Evolutionary conservation across 73 alveolate genomes (phyloP).

Genomic region (Breviolum minutum): DNA sequence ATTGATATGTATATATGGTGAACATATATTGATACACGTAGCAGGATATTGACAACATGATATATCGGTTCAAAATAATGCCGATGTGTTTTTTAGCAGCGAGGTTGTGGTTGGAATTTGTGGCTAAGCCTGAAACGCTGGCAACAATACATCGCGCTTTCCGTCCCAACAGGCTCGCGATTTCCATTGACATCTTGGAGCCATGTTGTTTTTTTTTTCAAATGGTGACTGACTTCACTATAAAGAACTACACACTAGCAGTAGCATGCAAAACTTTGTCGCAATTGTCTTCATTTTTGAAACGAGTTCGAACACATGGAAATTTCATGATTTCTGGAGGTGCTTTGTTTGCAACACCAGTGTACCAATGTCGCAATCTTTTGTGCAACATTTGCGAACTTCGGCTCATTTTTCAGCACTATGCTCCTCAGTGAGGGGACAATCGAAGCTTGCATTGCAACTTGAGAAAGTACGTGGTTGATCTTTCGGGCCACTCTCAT

Average conservation of each 20-base stretch:
- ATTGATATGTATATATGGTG: too few relatives aligned
- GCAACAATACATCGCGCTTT: background rate
- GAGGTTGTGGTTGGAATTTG: constrained; percentile 26
- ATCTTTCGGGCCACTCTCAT: too few relatives aligned
- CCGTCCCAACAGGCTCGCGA: background rate
- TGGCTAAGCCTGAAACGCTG: background rate
- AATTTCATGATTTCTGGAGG: background rate
- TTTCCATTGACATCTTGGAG: background rate
- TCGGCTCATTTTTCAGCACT: background rate
- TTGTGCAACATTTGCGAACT: background rate
- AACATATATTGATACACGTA: too few relatives aligned
- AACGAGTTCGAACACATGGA: background rate
- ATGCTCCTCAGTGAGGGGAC: background rate
- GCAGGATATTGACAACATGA: background rate
- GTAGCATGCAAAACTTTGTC: too few relatives aligned
- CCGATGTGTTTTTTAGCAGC: background rate
- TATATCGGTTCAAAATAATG: background rate
- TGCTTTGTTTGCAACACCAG: background rate
- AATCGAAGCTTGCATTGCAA: background rate
- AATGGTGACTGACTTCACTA: too few relatives aligned
- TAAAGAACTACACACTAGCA: too few relatives aligned
- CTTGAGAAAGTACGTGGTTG: too few relatives aligned
- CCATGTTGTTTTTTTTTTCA: too few relatives aligned
- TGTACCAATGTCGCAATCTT: background rate
- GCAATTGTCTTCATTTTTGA: too few relatives aligned